Percentiles rank a stretch among this genome's conserved stretches.
phyloP scores from a whole-genome alignment of 805 yeast genomes.

The Candida ovalis region DNA sequence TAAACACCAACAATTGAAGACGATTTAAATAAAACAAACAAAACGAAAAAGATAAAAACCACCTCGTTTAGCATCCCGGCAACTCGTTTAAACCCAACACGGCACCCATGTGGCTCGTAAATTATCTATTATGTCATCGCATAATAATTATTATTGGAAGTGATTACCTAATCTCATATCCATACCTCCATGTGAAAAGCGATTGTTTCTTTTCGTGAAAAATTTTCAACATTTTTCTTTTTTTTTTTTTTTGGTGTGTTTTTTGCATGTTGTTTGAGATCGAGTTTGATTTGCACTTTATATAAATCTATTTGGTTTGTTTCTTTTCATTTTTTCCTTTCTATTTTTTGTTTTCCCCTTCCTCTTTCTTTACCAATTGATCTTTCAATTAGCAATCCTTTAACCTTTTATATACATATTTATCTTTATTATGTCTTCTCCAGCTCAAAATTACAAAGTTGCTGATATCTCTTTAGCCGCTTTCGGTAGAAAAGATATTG shows the following conservation, averaged over 20 bases:
- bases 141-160: neutral
- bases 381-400: neutral
- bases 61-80: too few relatives aligned
- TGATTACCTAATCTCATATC: neutral
- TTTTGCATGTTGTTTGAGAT: too few relatives aligned
- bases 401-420: neutral
- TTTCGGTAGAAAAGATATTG: slow-evolving; percentile 99
- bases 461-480: slow-evolving; percentile 98
- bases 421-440: slow-evolving; percentile 45
- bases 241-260: neutral
- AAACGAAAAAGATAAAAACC: too few relatives aligned
- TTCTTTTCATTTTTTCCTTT: neutral
- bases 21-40: too few relatives aligned
- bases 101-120: neutral
- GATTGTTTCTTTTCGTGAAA: neutral
- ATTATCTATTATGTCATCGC: neutral
- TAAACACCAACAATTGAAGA: too few relatives aligned
- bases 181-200: neutral
- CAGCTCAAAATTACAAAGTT: slow-evolving; percentile 81
- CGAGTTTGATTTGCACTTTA: too few relatives aligned
- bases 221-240: neutral
- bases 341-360: neutral
- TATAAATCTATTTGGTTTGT: neutral
- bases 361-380: neutral
- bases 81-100: too few relatives aligned